Base-by-base conservation (phyloP, 345 rosid species). In the Zanthoxylum bungeanum region DNA sequence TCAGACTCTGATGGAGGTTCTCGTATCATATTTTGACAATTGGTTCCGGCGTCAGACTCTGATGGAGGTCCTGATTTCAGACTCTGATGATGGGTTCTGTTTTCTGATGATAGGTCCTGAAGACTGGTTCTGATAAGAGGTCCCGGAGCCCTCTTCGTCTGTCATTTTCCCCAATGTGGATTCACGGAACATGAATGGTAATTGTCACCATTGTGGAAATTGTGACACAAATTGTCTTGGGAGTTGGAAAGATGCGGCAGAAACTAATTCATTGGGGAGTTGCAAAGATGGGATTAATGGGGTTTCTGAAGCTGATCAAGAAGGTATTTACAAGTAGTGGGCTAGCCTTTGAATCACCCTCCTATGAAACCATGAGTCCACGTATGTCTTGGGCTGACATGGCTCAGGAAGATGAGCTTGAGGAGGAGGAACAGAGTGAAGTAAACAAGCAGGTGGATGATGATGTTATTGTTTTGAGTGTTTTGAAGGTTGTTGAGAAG, bases 381-480 rank as follows among this genome's bases (percentile, higher is more conserved):
- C 88, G 87, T n/a, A 70, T 80, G 78, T 92, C 95, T 3, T 92
- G 99, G 99, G 99, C 99, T 4, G 99, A 95, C 80, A 92, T 95
- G 96, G 81, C 89, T n/a, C 98, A 86, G 75, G 96, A 92, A 76
- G 97, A 91, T 75, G 99, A 92, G 62, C 82, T 95, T 47, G 96
- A 77, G 68, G 6, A 42, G 34, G 89, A 82, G 63, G 88, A 74
- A 30, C 71, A 44, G 44, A 21, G 12, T 7, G 90, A 75, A 19
- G 69, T 71, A 24, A 68, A 56, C 71, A 77, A 80, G 69, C 85
- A 64, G 44, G 64, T 31, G 17, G 75, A 75, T 68, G 76, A 74
- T 76, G 36, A 25, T 14, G 47, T 42, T 47, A 76, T 47, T 66
- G 44, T 53, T 65, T 74, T 73, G 2, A 69, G 60, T 59, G 57